phyloP scores from a whole-genome alignment of 1,139 yeast species.

The Cylindricascospora bacillispora region DNA sequence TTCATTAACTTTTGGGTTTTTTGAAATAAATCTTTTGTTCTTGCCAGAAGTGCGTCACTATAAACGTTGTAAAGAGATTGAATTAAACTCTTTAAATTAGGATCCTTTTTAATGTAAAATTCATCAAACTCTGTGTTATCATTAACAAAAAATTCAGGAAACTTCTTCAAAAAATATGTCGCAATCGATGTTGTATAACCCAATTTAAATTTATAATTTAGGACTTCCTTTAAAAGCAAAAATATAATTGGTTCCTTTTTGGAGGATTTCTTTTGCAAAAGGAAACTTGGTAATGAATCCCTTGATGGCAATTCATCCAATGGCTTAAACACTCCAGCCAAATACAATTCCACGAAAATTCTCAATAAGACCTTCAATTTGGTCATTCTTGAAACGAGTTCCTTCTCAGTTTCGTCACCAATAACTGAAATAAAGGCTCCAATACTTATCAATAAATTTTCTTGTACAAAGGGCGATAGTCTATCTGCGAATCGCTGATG shows the following conservation, averaged over 20 bases:
- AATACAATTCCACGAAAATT: slow-evolving; percentile 47
- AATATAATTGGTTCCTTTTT: slow-evolving; percentile 33
- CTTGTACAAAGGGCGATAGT: not conserved
- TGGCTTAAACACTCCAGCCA: slow-evolving; percentile 44
- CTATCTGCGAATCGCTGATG: slow-evolving; percentile 53
- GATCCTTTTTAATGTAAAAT: slow-evolving; percentile 1
- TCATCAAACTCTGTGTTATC: slow-evolving; percentile 19
- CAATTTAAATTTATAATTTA: slow-evolving; percentile 36
- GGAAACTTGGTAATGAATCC: slow-evolving; percentile 30
- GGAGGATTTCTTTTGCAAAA: slow-evolving; percentile 19
- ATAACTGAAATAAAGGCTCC: slow-evolving; percentile 8
- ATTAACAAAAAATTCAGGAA: slow-evolving; percentile 24
- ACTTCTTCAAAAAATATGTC: slow-evolving; percentile 40
- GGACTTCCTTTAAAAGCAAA: slow-evolving; percentile 40
- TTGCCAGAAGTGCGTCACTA: slow-evolving; percentile 33
- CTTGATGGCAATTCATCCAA: slow-evolving; percentile 28
- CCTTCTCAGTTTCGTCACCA: slow-evolving; percentile 32
- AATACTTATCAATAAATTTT: slow-evolving; percentile 23
- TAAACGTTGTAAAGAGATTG: slow-evolving; percentile 35
- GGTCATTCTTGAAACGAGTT: slow-evolving; percentile 31
- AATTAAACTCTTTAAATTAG: slow-evolving; percentile 17
- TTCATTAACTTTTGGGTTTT: slow-evolving; percentile 28
- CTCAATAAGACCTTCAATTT: slow-evolving; percentile 42
- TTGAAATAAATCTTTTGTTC: slow-evolving; percentile 29
- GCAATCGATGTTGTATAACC: slow-evolving; percentile 40